These are phyloP conservation scores for Golubevia pallescens DNA, from an alignment of 1,284 basidiomycete species.

Conservation along the genomic window DNA sequence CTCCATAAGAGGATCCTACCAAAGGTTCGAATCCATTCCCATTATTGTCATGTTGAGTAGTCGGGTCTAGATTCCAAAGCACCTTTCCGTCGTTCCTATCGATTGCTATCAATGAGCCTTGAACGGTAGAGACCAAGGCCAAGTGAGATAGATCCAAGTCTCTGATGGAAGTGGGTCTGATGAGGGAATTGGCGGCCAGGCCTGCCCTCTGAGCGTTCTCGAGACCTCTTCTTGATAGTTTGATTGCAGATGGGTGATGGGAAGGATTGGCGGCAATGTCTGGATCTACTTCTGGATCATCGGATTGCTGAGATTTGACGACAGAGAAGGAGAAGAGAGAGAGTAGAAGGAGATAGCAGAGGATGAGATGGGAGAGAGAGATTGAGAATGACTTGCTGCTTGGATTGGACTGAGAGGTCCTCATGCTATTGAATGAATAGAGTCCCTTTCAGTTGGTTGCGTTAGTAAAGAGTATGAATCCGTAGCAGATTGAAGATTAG, in stretches of 20 bases:
- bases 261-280: background rate
- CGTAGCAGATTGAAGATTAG: too few species aligned
- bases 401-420: too few species aligned
- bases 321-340: background rate
- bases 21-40: background rate
- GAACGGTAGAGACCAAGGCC: constrained; percentile 46
- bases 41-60: constrained; percentile 13
- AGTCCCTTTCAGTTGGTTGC: too few species aligned
- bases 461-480: too few species aligned
- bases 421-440: too few species aligned
- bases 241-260: background rate
- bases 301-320: background rate
- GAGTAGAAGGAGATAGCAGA: background rate
- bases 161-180: background rate
- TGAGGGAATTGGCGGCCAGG: background rate
- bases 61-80: constrained; percentile 35
- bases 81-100: constrained; percentile 38
- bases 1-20: too few species aligned
- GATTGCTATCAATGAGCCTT: constrained; percentile 49
- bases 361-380: constrained; percentile 6
- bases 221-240: background rate
- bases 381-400: constrained; percentile 5
- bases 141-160: constrained; percentile 46
- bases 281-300: background rate
- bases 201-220: background rate